Percentiles rank a stretch among this genome's conserved stretches.
These are phyloP conservation scores for Penicillium psychrosexuale DNA, from an alignment of 2,329 filamentous ascomycete genomes.

Conservation along the genomic window DNA sequence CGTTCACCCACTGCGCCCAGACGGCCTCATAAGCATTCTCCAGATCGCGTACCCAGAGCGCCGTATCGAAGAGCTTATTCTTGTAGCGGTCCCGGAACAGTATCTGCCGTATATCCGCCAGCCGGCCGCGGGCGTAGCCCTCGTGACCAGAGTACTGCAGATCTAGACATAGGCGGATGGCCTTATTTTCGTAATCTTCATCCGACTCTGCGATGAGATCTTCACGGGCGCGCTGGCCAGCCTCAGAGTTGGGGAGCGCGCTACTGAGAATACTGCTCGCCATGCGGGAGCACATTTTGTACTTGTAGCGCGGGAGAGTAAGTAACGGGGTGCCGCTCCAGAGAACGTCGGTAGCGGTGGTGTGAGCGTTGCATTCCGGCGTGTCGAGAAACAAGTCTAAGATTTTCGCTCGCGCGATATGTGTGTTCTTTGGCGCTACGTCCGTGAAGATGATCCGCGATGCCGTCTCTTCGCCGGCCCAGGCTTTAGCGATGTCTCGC, in stretches of 20 bases:
- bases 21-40: conserved; percentile 85
- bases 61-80: conserved; percentile 87
- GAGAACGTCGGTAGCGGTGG: conserved; percentile 90
- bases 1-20: conserved; percentile 82
- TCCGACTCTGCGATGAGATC: conserved; percentile 79
- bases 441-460: conserved; percentile 90
- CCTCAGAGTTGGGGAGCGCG: conserved; percentile 69
- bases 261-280: conserved; percentile 90
- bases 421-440: conserved; percentile 89
- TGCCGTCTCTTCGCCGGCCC: conserved; percentile 83
- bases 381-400: conserved; percentile 96
- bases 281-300: conserved; percentile 99
- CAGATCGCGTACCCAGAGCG: conserved; percentile 83
- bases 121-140: conserved; percentile 53
- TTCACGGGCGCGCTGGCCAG: conserved; percentile 64
- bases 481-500: conserved; percentile 71
- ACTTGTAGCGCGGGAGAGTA: conserved; percentile 84
- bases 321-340: conserved; percentile 95
- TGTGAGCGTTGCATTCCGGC: conserved; percentile 96
- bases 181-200: conserved; percentile 77
- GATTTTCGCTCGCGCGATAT: conserved; percentile 86
- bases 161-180: conserved; percentile 63
- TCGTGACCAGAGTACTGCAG: conserved; percentile 56
- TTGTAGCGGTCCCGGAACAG: conserved; percentile 81
- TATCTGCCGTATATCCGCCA: conserved; percentile 75